These are phyloP conservation scores for Venturia carpophila DNA, from an alignment of 2,329 filamentous ascomycete species.

Conservation along the genomic window DNA sequence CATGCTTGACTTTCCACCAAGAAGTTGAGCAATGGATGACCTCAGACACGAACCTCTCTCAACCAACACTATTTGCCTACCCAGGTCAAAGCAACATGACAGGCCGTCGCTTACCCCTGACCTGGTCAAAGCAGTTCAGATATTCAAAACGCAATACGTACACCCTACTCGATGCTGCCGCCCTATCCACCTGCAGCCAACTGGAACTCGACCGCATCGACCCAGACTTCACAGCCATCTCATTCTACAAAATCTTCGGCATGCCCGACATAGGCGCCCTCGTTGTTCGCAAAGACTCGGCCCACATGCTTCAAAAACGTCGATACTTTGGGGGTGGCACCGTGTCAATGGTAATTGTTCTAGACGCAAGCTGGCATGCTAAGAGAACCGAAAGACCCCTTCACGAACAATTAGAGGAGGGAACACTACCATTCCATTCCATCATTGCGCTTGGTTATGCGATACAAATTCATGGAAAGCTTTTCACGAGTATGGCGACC, in stretches of 20 bases:
- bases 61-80: slow-evolving; percentile 29
- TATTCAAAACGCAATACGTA: slow-evolving; percentile 27
- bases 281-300: slow-evolving; percentile 49
- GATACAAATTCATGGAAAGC: slow-evolving; percentile 46
- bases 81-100: slow-evolving; percentile 37
- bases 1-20: slow-evolving; percentile 34
- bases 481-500: slow-evolving; percentile 52
- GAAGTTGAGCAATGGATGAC: slow-evolving; percentile 41
- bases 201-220: slow-evolving; percentile 48
- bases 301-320: slow-evolving; percentile 46
- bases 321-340: slow-evolving; percentile 64
- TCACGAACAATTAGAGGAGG: slow-evolving; percentile 58
- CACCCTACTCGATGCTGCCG: slow-evolving; percentile 55
- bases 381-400: slow-evolving; percentile 42
- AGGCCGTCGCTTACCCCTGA: slow-evolving; percentile 30
- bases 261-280: slow-evolving; percentile 56
- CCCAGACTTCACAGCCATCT: slow-evolving; percentile 55
- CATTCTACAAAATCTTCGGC: slow-evolving; percentile 61
- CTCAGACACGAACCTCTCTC: slow-evolving; percentile 28
- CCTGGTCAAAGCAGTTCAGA: slow-evolving; percentile 24
- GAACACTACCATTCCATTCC: slow-evolving; percentile 57
- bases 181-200: slow-evolving; percentile 54
- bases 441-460: slow-evolving; percentile 56
- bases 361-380: slow-evolving; percentile 47
- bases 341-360: slow-evolving; percentile 50